Percentiles rank a stretch among this genome's conserved stretches.
Conservation (phyloP, 208 protist species). For the Crithidia expoeki region DNA sequence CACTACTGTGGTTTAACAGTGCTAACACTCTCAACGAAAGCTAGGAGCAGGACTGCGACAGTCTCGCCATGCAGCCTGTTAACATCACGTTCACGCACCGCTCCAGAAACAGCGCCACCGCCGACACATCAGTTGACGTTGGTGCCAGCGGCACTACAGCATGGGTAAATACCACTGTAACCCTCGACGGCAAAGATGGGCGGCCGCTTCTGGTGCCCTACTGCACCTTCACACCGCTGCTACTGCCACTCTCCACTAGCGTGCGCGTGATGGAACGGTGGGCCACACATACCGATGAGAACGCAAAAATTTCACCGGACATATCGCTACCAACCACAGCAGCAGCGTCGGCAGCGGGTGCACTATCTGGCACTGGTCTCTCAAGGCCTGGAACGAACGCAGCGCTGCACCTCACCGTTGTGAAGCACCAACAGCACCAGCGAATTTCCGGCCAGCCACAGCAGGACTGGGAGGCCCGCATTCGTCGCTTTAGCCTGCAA, state of each 20-base stretch:
- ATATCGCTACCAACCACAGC: no score
- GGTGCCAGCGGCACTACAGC: not conserved
- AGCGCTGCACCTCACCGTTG: not conserved
- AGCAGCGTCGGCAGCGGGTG: no score
- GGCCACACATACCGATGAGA: not conserved
- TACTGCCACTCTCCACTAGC: slow-evolving; percentile 20
- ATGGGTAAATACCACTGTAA: slow-evolving; percentile 15
- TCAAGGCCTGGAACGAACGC: not conserved
- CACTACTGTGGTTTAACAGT: slow-evolving; percentile 22
- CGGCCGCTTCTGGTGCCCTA: slow-evolving; percentile 32
- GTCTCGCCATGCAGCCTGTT: slow-evolving; percentile 1
- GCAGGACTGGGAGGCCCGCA: slow-evolving; percentile 35
- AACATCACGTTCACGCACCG: slow-evolving; percentile 26
- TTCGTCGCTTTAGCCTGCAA: slow-evolving; percentile 28
- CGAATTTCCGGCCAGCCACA: slow-evolving; percentile 26
- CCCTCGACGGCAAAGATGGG: slow-evolving; percentile 33
- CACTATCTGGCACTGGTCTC: no score
- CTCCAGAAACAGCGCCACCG: not conserved
- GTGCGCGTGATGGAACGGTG: slow-evolving; percentile 36
- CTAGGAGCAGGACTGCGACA: slow-evolving; percentile 5
- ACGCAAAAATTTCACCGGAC: no score
- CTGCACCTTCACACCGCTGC: slow-evolving; percentile 36
- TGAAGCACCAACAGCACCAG: slow-evolving; percentile 20
- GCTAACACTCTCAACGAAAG: not conserved
- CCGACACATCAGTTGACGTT: not conserved